These are phyloP conservation scores for Drechslerella coelobrocha DNA, from an alignment of 2,329 filamentous ascomycete species.

Conservation along the genomic window DNA sequence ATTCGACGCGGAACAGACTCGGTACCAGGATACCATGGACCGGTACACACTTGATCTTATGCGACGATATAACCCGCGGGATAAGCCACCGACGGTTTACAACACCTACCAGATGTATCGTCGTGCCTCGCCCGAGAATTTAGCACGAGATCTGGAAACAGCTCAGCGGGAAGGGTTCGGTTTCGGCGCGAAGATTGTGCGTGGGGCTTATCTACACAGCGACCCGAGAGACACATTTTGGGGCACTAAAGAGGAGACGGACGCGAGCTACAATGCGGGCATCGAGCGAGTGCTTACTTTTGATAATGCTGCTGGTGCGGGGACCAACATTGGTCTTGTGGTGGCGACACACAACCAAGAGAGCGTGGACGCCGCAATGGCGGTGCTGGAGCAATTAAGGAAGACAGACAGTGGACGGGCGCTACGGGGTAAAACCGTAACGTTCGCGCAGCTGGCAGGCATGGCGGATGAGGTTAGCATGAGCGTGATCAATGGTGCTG, in stretches of 20 bases:
- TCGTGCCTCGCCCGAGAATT: conserved; percentile 66
- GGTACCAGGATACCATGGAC: conserved; percentile 79
- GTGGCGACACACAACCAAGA: conserved; percentile 83
- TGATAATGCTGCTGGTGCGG: conserved; percentile 11
- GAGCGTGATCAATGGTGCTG: conserved; percentile 48
- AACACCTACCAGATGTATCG: conserved; percentile 81
- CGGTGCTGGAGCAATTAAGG: conserved; percentile 61
- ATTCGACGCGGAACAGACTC: conserved; percentile 84
- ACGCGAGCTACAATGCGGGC: conserved; percentile 74
- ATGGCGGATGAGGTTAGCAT: conserved; percentile 86
- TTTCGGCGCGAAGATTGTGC: conserved; percentile 76
- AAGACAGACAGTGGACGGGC: conserved; percentile 59
- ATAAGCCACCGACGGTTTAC: conserved; percentile 72
- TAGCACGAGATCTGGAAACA: conserved; percentile 67
- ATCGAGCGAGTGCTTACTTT: conserved; percentile 69
- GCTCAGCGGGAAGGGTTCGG: conserved; percentile 69
- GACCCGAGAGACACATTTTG: conserved; percentile 75
- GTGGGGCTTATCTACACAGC: conserved; percentile 74
- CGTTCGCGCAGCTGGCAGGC: conserved; percentile 83
- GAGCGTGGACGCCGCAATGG: conserved; percentile 68
- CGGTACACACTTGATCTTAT: conserved; percentile 71
- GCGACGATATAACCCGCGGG: conserved; percentile 73
- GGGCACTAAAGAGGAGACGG: conserved; percentile 74
- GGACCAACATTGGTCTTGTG: conserved; percentile 64
- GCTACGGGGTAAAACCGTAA: conserved; percentile 53